Evolutionary conservation across 2,329 filamentous ascomycete genomes (phyloP), one percentile per base, ranked within the genome.

Genomic region (Trichoderma polysporum): DNA sequence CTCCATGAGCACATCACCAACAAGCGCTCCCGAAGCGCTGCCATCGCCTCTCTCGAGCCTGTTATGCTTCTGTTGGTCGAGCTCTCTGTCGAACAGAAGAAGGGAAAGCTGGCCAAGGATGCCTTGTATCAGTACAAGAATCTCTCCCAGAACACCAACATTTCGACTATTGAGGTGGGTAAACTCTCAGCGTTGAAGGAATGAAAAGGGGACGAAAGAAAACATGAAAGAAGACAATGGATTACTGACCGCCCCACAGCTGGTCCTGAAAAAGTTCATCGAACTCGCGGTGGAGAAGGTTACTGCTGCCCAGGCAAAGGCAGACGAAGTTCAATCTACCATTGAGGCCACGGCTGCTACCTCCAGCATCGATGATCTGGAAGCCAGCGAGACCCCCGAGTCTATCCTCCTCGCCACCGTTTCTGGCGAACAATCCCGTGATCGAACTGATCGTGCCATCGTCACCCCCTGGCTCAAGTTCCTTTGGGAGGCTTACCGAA

Each of bases 91-190:
- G 94, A 98, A 77, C 89, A 97, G 76, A 93, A 95, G 83, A 99
- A 98, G 84, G 95, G 95, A 75, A 99, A 99, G 83, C 87, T 95
- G 69, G 95, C 94, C 80, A 99, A 99, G 86, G 95, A 99, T 83
- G 95, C 95, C 69, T 87, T 99, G 57, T 99, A 98, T 81, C 95
- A 97, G 81, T 99, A 99, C 88, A 99, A 99, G 87, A 99, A 99
- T 81, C 98, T 97, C 73, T 94, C 94, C 66, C 95, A 99, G 81
- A 99, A 99, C 84, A 97, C 94, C 74, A 98, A 98, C 78, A 93
- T 99, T 73, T 93, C 89, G 74, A 99, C 95, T 69, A 99, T 99
- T 79, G 95, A 98, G 88, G 91, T 93, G 83, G 50, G 79, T 64
- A 33, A 8, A 61, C 29, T 19, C 53, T 25, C 12, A 12, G 12